These are phyloP conservation scores for Astragalus glycyphyllos DNA, from an alignment of 306 rosid genomes.

Conservation along the genomic window DNA sequence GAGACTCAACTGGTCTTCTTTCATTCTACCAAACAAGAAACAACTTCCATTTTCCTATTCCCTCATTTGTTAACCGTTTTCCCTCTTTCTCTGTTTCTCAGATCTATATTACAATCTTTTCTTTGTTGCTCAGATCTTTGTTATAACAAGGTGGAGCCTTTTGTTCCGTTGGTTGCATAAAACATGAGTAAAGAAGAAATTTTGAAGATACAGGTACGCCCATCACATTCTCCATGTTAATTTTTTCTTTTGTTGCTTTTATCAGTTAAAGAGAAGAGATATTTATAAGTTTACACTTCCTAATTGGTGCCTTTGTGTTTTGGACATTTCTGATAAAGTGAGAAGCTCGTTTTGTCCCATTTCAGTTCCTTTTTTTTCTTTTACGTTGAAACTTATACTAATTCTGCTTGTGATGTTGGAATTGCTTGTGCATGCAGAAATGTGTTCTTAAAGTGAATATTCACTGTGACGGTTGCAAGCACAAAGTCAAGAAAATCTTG, in stretches of 20 bases:
- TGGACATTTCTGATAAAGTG: constrained; percentile 22
- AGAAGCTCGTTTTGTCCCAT: neutral
- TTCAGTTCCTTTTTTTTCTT: neutral
- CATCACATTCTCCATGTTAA: constrained; percentile 30
- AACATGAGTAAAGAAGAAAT: constrained; percentile 96
- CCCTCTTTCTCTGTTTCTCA: no score
- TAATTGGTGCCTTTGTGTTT: neutral
- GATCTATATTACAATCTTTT: neutral
- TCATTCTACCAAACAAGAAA: neutral
- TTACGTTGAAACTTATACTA: constrained; percentile 30
- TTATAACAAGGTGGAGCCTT: constrained; percentile 35
- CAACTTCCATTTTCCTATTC: no score
- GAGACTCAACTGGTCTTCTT: constrained; percentile 43
- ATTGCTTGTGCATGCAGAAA: constrained; percentile 74
- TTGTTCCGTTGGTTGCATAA: constrained; percentile 44
- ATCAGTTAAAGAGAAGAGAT: neutral
- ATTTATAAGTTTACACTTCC: neutral
- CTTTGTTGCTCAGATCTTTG: neutral
- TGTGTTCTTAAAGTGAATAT: constrained; percentile 94
- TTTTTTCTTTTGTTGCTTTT: constrained; percentile 6
- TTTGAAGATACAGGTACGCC: constrained; percentile 89
- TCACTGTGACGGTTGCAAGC: constrained; percentile 97
- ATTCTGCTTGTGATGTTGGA: constrained; percentile 39
- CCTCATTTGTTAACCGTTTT: no score
- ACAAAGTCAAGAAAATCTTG: constrained; percentile 91